phyloP scores from a whole-genome alignment of 306 rosid species.

The Trifolium pratense region DNA sequence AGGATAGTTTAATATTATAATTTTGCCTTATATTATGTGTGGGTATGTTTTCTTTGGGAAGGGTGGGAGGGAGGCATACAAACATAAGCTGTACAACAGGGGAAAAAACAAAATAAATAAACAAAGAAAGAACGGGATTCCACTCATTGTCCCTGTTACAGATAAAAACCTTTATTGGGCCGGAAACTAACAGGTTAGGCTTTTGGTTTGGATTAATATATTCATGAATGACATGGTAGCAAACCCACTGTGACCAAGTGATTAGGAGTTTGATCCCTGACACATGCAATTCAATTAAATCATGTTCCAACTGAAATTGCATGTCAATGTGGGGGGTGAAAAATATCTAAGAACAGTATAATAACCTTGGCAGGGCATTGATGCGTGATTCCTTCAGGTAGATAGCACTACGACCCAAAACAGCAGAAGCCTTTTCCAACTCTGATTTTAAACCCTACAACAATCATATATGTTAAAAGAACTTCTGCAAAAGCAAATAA shows the following conservation, averaged over 20 bases:
- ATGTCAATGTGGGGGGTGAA: neutral
- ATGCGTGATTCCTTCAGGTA: slow-evolving; percentile 89
- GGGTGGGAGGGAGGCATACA: neutral
- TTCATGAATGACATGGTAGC: neutral
- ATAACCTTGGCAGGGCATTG: slow-evolving; percentile 88
- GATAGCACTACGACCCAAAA: slow-evolving; percentile 88
- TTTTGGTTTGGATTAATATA: neutral
- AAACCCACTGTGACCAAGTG: neutral
- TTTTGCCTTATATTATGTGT: slow-evolving; percentile 26
- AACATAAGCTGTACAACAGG: neutral
- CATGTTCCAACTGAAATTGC: neutral
- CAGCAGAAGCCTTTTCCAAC: slow-evolving; percentile 89
- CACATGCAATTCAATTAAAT: neutral
- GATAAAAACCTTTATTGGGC: slow-evolving; percentile 4
- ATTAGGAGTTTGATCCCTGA: neutral
- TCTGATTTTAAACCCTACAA: slow-evolving; percentile 93
- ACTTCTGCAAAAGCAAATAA: slow-evolving; percentile 4
- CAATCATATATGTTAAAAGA: slow-evolving; percentile 37
- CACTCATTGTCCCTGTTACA: neutral
- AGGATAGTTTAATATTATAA: slow-evolving; percentile 14
- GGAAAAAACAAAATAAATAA: neutral
- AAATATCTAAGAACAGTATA: slow-evolving; percentile 20
- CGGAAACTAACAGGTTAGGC: neutral
- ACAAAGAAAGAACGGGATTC: slow-evolving; percentile 5
- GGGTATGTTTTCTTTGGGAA: neutral